These are phyloP conservation scores for Diddensiella santjacobensis DNA, from an alignment of 805 yeast species.

Conservation along the genomic window DNA sequence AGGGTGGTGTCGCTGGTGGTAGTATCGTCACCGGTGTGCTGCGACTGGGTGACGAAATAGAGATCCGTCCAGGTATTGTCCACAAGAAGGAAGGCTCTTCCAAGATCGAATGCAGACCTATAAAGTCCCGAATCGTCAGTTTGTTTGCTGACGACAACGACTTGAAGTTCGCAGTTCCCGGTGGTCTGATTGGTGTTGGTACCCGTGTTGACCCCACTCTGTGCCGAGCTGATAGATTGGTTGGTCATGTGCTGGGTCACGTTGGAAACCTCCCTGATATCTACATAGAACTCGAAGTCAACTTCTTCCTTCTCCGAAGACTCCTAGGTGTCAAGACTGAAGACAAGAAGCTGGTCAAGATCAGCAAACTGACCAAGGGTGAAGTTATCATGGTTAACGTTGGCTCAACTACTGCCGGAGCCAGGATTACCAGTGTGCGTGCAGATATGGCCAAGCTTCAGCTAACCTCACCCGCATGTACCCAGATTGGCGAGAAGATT, in stretches of 20 bases:
- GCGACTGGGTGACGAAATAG: constrained; percentile 96
- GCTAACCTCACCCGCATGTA: constrained; percentile 97
- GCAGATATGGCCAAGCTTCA: constrained; percentile 99
- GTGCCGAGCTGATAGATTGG: constrained; percentile 98
- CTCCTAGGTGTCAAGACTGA: constrained; percentile 97
- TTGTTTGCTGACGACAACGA: constrained; percentile 97
- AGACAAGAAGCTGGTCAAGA: constrained; percentile 95
- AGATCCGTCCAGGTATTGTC: constrained; percentile 98
- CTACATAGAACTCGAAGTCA: constrained; percentile 95
- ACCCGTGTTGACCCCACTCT: constrained; percentile 97
- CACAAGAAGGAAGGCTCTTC: constrained; percentile 78
- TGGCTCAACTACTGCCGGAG: constrained; percentile 99
- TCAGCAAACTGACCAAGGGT: constrained; percentile 86
- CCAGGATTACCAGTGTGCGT: constrained; percentile 94
- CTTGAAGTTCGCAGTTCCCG: constrained; percentile 98
- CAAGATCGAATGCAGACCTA: constrained; percentile 92
- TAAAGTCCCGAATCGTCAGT: constrained; percentile 88
- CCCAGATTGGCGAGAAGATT: constrained; percentile 96
- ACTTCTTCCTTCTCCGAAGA: constrained; percentile 94
- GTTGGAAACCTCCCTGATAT: constrained; percentile 94
- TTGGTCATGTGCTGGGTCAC: constrained; percentile 98
- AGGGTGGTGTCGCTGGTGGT: constrained; percentile 99
- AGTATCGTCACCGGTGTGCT: constrained; percentile 95
- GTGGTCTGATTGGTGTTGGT: constrained; percentile 99
- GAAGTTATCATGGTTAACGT: constrained; percentile 98